Base-by-base conservation (phyloP, 2,329 filamentous ascomycete genomes). In the Alternaria sp. region DNA sequence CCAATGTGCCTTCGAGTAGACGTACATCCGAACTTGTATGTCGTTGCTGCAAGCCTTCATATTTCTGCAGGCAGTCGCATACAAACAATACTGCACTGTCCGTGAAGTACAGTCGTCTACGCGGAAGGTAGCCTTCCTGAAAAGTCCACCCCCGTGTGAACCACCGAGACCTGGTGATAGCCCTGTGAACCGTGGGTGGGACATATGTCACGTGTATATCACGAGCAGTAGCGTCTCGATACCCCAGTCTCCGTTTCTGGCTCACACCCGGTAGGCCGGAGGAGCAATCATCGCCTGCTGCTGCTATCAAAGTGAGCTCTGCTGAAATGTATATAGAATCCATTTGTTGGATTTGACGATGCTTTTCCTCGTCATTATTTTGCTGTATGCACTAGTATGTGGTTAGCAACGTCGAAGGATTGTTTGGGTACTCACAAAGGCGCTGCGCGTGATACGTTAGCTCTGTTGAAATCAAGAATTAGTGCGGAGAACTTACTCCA, bases 381-480 rank as follows among this genome's bases (percentile, higher is more conserved):
- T 41, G 37, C 0, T 41, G 8, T 41, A 41, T 41, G 1, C 37
- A 41, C n/a, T n/a, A n/a, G n/a, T n/a, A n/a, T n/a, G n/a, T 6
- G 15, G 2, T 41, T 11, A 41, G n/a, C 8, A 3, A 3, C 0
- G n/a, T 41, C 2, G 2, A 6, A 0, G 5, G 10, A 41, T 41
- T 0, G 11, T 3, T 1, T 18, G 8, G 2, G 8, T 18, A 41
- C 37, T 41, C 0, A 41, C 37, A 41, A 41, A 11, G 9, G 37
- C 37, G 9, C 37, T 41, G 15, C 4, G 1, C 8, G 2, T 33
- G 0, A 41, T 3, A 18, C 9, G 2, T 41, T 41, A 41, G 37
- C 37, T 3, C 9, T 2, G 0, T 41, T 11, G 8, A n/a, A n/a
- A n/a, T n/a, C n/a, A n/a, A n/a, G n/a, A 3, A n/a, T 5, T 0